phyloP scores from a whole-genome alignment of 805 yeast species.

The Candida coleopterorum region DNA sequence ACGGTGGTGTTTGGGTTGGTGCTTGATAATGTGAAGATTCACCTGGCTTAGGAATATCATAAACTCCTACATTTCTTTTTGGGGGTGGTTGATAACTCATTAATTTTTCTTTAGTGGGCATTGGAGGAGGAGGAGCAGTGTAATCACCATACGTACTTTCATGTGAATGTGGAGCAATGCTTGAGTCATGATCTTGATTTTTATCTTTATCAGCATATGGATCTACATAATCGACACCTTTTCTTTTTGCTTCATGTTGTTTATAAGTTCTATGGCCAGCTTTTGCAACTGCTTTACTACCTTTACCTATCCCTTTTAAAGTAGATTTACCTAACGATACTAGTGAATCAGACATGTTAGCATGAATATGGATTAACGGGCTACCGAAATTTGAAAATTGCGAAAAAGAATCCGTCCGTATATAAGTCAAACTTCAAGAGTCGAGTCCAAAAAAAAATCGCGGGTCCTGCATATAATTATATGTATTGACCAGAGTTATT shows the following conservation, averaged over 20 bases:
- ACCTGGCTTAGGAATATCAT: conserved; percentile 18
- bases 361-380: no score
- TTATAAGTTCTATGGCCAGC: conserved; percentile 51
- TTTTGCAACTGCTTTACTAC: conserved; percentile 43
- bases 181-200: neutral
- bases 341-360: conserved; percentile 30
- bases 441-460: no score
- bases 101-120: conserved; percentile 17
- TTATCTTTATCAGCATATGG: conserved; percentile 1
- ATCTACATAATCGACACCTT: conserved; percentile 13
- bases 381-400: no score
- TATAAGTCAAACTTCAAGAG: no score
- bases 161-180: neutral
- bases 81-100: conserved; percentile 29
- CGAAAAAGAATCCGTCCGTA: no score
- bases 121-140: conserved; percentile 7
- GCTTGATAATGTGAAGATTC: conserved; percentile 13
- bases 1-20: conserved; percentile 4
- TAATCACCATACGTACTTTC: neutral
- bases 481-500: no score
- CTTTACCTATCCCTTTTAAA: conserved; percentile 47
- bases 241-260: conserved; percentile 28
- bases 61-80: conserved; percentile 24
- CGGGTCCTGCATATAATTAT: no score
- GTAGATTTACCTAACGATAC: conserved; percentile 47